Evolutionary conservation across 2,329 filamentous ascomycete species (phyloP).

Genomic region (Aspergillus viridinutans): DNA sequence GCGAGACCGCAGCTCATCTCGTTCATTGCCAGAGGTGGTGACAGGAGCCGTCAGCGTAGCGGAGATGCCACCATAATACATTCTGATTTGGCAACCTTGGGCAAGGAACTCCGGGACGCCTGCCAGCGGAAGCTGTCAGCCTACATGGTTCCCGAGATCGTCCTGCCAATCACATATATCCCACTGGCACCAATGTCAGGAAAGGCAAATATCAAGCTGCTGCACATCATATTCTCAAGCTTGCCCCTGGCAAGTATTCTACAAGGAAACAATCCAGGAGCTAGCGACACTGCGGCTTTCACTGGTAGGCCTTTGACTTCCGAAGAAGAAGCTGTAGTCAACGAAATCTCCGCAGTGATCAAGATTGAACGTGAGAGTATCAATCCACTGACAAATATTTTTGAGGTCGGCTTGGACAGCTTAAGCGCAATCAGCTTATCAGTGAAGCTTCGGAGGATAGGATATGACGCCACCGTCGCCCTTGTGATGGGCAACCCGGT

Average conservation of each 20-base stretch:
- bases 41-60: slow-evolving; percentile 5
- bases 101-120: slow-evolving; percentile 20
- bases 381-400: slow-evolving; percentile 28
- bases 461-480: slow-evolving; percentile 32
- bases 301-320: slow-evolving; percentile 14
- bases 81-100: slow-evolving; percentile 16
- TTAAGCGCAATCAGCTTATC: slow-evolving; percentile 36
- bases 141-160: slow-evolving; percentile 27
- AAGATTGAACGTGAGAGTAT: slow-evolving; percentile 15
- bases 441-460: slow-evolving; percentile 29
- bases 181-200: slow-evolving; percentile 27
- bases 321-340: slow-evolving; percentile 24
- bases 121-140: slow-evolving; percentile 23
- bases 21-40: slow-evolving; percentile 21
- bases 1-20: slow-evolving; percentile 26
- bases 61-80: slow-evolving; percentile 14
- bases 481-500: slow-evolving; percentile 32
- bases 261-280: slow-evolving; percentile 11
- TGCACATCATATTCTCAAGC: slow-evolving; percentile 23
- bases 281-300: background rate
- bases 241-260: slow-evolving; percentile 23
- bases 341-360: slow-evolving; percentile 20
- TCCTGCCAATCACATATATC: slow-evolving; percentile 23
- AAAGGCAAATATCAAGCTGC: slow-evolving; percentile 30
- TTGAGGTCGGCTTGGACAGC: slow-evolving; percentile 38